phyloP scores from a whole-genome alignment of 2,329 filamentous ascomycete species.

The Diaporthe sp. region DNA sequence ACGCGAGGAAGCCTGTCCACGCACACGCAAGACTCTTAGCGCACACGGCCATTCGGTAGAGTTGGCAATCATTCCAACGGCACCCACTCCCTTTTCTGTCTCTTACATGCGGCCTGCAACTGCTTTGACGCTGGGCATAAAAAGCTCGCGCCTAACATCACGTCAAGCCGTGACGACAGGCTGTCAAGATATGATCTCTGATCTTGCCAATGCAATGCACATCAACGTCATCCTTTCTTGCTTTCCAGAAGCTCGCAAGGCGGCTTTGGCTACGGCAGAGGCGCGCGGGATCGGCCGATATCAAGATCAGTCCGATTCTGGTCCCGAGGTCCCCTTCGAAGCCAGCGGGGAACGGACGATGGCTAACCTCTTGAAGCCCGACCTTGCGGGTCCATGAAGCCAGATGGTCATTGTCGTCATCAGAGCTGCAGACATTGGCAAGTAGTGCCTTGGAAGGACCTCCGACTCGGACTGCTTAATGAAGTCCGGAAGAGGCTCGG shows the following conservation, averaged over 20 bases:
- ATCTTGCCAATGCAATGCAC: background rate
- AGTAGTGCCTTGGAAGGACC: background rate
- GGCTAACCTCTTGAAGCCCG: slow-evolving; percentile 14
- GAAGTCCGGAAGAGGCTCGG: too few species aligned
- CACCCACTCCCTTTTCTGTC: background rate
- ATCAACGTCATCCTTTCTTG: slow-evolving; percentile 13
- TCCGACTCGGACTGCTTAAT: background rate
- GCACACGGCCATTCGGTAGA: background rate
- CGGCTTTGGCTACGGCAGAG: slow-evolving; percentile 1
- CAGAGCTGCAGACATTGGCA: background rate
- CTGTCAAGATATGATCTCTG: slow-evolving; percentile 9
- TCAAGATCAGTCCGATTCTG: slow-evolving; percentile 13
- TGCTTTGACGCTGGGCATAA: slow-evolving; percentile 5
- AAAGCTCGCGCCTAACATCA: background rate
- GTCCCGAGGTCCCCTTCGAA: background rate
- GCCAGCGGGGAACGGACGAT: background rate
- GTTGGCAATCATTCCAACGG: background rate
- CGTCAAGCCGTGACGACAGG: slow-evolving; percentile 10
- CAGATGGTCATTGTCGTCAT: background rate
- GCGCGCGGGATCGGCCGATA: slow-evolving; percentile 20
- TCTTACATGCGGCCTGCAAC: background rate
- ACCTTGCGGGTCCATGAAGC: background rate
- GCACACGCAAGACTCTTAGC: background rate
- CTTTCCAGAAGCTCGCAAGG: slow-evolving; percentile 6
- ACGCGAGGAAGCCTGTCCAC: background rate